Base-by-base conservation (phyloP, 352 stramenopile genomes). In the Pythium aquatile region DNA sequence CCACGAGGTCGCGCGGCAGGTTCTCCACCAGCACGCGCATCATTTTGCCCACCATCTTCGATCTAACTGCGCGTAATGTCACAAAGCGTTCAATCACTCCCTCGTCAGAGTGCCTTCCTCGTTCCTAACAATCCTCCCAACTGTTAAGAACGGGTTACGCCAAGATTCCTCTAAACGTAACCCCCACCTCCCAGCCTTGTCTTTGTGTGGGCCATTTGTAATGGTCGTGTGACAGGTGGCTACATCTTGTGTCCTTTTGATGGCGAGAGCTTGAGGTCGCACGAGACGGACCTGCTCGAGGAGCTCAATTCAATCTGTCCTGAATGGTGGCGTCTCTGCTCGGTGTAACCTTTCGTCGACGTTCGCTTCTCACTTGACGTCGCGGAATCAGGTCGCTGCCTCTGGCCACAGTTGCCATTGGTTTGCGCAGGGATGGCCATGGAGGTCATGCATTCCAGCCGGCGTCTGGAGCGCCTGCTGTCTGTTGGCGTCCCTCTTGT, bases 1-100 rank as follows among this genome's bases (percentile, higher is more conserved):
- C 81, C 28, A 71, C 73, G 56, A 91, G 69, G 48, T 77, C 63
- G 1, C 77, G 63, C 55, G 85, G 81, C 59, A 93, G 52, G 59
- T 89, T 88, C 17, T 83, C 82, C 30, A 91, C 81, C 32, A 69
- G 39, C 54, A 68, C 14, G 3, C 40, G 33, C 54, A 28, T 51
- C 62, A 68, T 68, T 20, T 13, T 53, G 3, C 10, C 14, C 28
- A 10, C 26, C 48, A 35, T 24, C 39, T 26, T 55, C 28, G 28
- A n/a, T 24, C 20, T 16, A 5, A 42, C 14, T 4, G 11, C 11
- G 14, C 0, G 37, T 16, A 42, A 42, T 42, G 37, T 42, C 37
- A 42, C 37, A 17, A 42, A 17, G 5, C 37, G 37, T 13, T 6
- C 37, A 42, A 10, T 39, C 10, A 42, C 5, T 42, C 37, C 37